Evolutionary conservation across 2,329 filamentous ascomycete species (phyloP), one percentile per base, ranked within the genome.

Genomic region (Penicillium janthinellum): DNA sequence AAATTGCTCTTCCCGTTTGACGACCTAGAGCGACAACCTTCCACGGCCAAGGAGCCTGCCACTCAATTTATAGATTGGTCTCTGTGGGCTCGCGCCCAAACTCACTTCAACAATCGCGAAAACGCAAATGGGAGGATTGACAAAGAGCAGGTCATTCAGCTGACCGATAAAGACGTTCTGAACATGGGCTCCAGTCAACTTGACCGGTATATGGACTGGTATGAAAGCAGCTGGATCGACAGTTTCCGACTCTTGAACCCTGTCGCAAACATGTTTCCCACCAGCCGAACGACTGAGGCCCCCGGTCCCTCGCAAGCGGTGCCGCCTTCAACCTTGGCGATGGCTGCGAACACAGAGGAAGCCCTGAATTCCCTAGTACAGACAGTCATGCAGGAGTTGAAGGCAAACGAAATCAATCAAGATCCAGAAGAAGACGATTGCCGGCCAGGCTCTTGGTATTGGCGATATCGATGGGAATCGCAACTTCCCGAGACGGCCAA

Each of bases 1-100:
- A 97, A 97, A 68, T 74, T 96, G 2, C 81, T 90, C 20, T 92
- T 91, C 67, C 91, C 94, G 0, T 86, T 96, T 47, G 86, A 91
- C 68, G 78, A 79, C 22, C 69, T 82, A 12, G 73, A 80, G 54
- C 79, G 88, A 44, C 79, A 81, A 65, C 83, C 82, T 7, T 74
- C 71, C 38, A 81, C 79, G 17, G 64, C 78, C 14, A 77, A 78
- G 10, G 88, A 91, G 59, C 83, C 87, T 1, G 81, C 85, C 14
- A 79, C 80, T 3, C 75, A 87, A n/a, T 74, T 76, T 20, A 79
- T 97, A 57, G 80, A 94, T 70, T 98, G 94, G 94, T 63, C 75
- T 0, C 76, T 75, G 34, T 98, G 94, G 94, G 77, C 79, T 48
- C 73, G 78, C 3, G 76, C 79, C 20, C 84, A 86, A 69, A 70